A percentile compares a stretch with the other conserved stretches of the same genome.
These are phyloP conservation scores for Linanthus parryae DNA, from an alignment of 148 eudicot genomes.

Conservation along the genomic window DNA sequence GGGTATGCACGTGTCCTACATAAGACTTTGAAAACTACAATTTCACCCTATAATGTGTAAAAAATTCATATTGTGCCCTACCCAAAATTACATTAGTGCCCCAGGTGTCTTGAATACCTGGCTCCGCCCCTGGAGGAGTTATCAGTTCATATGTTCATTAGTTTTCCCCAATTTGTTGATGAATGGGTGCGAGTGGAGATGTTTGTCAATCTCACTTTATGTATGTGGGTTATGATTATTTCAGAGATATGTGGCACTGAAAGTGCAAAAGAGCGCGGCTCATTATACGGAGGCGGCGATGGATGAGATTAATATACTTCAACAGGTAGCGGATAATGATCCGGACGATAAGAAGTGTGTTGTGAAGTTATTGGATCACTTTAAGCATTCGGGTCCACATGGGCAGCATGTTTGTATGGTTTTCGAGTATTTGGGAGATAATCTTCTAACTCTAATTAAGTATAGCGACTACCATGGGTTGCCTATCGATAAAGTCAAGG, in stretches of 20 bases:
- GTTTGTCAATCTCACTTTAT: too few relatives aligned
- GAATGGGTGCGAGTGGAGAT: too few relatives aligned
- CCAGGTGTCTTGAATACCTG: too few relatives aligned
- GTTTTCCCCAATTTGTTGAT: too few relatives aligned
- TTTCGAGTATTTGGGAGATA: conserved; percentile 93
- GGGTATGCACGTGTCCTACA: too few relatives aligned
- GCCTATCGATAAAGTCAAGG: conserved; percentile 82
- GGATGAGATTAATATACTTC: conserved; percentile 89
- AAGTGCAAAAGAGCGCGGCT: conserved; percentile 94
- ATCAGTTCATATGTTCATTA: background rate
- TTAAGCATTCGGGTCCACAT: conserved; percentile 92
- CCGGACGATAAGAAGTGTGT: conserved; percentile 83
- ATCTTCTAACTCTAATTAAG: conserved; percentile 81
- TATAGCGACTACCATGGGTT: conserved; percentile 81
- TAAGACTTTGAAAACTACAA: too few relatives aligned
- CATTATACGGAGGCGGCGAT: conserved; percentile 96
- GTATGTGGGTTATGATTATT: too few relatives aligned
- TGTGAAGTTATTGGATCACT: conserved; percentile 91
- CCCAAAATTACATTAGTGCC: too few relatives aligned
- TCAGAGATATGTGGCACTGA: conserved; percentile 83
- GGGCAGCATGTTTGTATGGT: conserved; percentile 99
- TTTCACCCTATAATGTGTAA: too few relatives aligned
- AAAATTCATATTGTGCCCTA: too few relatives aligned
- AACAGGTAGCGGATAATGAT: conserved; percentile 82
- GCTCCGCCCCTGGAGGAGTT: too few relatives aligned